Base-by-base conservation (phyloP, 179 eudicot species). In the Beta lomatogona region DNA sequence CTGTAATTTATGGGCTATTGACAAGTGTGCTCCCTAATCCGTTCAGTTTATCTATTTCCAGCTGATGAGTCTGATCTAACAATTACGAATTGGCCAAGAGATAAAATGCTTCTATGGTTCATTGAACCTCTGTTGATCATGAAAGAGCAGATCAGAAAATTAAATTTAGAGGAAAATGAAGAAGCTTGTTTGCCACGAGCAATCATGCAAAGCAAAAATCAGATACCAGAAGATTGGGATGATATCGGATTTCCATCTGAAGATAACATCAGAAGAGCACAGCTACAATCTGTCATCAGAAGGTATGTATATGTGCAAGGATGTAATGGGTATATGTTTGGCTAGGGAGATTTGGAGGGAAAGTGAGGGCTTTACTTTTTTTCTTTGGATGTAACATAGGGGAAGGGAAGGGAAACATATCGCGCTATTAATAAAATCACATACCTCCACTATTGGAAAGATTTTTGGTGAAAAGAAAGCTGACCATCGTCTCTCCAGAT, bases 191-290 rank as follows among this genome's bases (percentile, higher is more conserved):
- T 94, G 71, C 87, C 82, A 66, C 85, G 74, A 80, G 85, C 94
- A 45, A 82, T 92, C 36, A 88, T 94, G 93, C 80, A 77, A 59
- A 82, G 88, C 83, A 84, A 88, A 22, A 89, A 91, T 72, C 90
- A 93, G 71, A 91, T 77, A 82, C 91, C 96, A 11, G 96, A 90
- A 77, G 92, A 92, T 19, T 94, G 97, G 98, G 91, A 94, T 80
- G 85, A 85, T 65, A 74, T 82, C 25, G 90, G 88, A 6, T 93
- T 92, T 79, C 93, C 97, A 4, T 90, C 97, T 12, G 75, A 73
- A 70, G 97, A 93, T 79, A 81, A 57, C 57, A 91, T 94, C 45
- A 92, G 92, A 83, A 88, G 93, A 83, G 97, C 98, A 31, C 98
- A 94, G 50, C 75, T 93, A 82, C 97, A 93, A 83, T 91, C 97